Base-by-base conservation (phyloP, 1,284 basidiomycete genomes). In the Rhodotorula sp. region DNA sequence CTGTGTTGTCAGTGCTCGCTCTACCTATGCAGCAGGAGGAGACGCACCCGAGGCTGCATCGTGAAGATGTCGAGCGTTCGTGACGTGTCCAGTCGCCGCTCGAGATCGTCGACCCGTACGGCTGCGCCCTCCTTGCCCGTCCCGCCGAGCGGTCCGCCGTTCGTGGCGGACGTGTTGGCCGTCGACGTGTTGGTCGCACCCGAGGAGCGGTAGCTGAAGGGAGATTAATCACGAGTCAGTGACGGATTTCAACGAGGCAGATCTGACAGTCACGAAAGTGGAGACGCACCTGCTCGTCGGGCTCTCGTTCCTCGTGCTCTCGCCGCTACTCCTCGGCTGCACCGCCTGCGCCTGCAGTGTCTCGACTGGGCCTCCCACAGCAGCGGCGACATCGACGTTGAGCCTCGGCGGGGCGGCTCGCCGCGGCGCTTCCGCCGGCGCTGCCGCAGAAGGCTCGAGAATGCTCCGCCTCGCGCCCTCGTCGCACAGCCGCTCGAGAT, bases 51-150 rank as follows among this genome's bases (percentile, higher is more conserved):
- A 7, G 91, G 90, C 77, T 88, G 87, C 94, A 99, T 96, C 1
- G 92, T 92, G 81, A 99, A 99, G 59, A 99, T 89, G 81, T 99
- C 96, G 48, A 97, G 83, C 8, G 92, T 92, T 45, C 87, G 85
- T 58, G 90, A 87, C 0, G 92, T 90, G 65, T 90, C 87, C 56
- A 99, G 85, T 45, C 91, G 86, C 48, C 86, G 84, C 80, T 99
- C 96, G 34, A 99, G 86, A 77, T 93, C 90, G 34, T 72, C 68
- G 8, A 77, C 68, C n/a, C 67, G 53, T 17, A 68, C 41, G 0
- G 69, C 59, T 14, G 48, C 21, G 3, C 48, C 16, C 41, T 10
- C 27, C 23, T 4, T 14, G 7, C 21, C 9, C 55, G 16, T 49
- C 25, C 8, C 23, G 25, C 12, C 57, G 13, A 16, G 46, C n/a